A percentile compares a stretch with the other conserved stretches of the same genome.
Conservation (phyloP, 306 rosid genomes). For the Castanea sativa region DNA sequence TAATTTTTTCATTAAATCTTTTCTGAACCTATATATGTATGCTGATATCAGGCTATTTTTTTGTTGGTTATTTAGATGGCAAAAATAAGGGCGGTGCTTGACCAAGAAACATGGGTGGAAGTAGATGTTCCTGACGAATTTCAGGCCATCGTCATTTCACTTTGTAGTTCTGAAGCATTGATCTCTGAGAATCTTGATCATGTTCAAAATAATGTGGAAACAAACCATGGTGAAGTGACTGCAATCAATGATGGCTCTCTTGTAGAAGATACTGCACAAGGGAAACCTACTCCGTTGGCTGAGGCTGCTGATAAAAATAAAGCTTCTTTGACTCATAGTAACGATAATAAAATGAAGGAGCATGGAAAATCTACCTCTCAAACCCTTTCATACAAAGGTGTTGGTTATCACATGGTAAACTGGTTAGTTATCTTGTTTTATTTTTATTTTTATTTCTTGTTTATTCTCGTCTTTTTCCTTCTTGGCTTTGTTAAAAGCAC, state of each 20-base stretch:
- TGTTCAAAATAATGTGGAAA: conserved; percentile 44
- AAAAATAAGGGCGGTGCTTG: conserved; percentile 94
- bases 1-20: conserved; percentile 11
- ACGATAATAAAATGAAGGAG: conserved; percentile 58
- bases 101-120: conserved; percentile 99
- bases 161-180: conserved; percentile 48
- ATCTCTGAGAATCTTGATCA: conserved; percentile 49
- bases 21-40: neutral
- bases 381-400: conserved; percentile 64
- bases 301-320: conserved; percentile 40
- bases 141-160: conserved; percentile 67
- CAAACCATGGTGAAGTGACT: conserved; percentile 40
- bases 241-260: conserved; percentile 31
- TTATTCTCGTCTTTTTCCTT: conserved; percentile 1
- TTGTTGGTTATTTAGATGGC: conserved; percentile 62
- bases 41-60: conserved; percentile 25
- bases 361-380: conserved; percentile 74
- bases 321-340: conserved; percentile 46
- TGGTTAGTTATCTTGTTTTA: conserved; percentile 70
- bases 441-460: neutral
- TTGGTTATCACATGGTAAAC: conserved; percentile 97
- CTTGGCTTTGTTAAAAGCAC: neutral
- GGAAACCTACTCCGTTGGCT: conserved; percentile 18
- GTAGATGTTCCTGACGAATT: conserved; percentile 98
- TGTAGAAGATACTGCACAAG: conserved; percentile 27